Evolutionary conservation across 106 monocot species (phyloP), one percentile per base, ranked within the genome.

Genomic region (Dactylorhiza incarnata): DNA sequence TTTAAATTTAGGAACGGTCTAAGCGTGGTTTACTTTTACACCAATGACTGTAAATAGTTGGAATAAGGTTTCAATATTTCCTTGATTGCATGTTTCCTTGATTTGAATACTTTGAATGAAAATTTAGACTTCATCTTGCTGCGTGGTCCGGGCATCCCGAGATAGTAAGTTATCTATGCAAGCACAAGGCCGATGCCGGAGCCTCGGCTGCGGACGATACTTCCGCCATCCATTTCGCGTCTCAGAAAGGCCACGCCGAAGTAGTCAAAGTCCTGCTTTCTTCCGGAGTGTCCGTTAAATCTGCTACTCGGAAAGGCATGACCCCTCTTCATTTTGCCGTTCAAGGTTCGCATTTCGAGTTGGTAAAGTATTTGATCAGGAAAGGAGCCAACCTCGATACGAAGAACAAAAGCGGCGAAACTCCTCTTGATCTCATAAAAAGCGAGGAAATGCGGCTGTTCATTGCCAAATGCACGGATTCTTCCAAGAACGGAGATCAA

Each of bases 151-250:
- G 97, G 7, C 87, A 97, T 0, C 79, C 84, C 7, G 97, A 94
- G 26, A 80, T 91, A 4, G 94, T 94, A 14, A 84, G 76, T 23
- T 94, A 79, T 77, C 94, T 97, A 47, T 94, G 93, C 87, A 84
- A 82, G 16, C 63, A 89, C 82, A 97, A 94, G 83, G 93, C 91
- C 10, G 97, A 97, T 55, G 80, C 85, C 5, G 86, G 89, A 52
- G 97, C 97, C 25, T 78, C 97, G 72, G 97, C 97, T 4, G 87
- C 94, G 91, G 97, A 97, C 52, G 94, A 97, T 79, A 97, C 94
- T 13, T 85, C 74, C 14, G 97, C 91, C 5, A 91, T 97, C 59
- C 97, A 97, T 85, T 97, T 97, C 76, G 94, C 94, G 74, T 82
- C 84, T 45, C 97, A 97, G 78, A 97, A 97, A 75, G 97, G 97